Base-by-base conservation (phyloP, 2,329 filamentous ascomycete species). In the Dactylellina parvicollis region DNA sequence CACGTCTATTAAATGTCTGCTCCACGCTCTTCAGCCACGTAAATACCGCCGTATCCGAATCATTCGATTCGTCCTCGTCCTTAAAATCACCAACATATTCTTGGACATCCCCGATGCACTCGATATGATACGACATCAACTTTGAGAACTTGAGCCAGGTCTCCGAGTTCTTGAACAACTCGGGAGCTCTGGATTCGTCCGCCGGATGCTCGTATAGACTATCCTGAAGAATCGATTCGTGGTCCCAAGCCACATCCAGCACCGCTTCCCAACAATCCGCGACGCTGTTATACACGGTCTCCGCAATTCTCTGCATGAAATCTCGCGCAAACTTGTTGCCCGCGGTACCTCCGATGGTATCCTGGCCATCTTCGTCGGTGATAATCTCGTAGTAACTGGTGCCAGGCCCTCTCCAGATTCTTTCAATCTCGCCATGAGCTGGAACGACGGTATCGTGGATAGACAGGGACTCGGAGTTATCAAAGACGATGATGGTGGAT, bases 121-220 rank as follows among this genome's bases (percentile, higher is more conserved):
- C 83, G 20, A 80, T 78, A 72, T 86, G 84, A 10, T 84, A 80
- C 76, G 82, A 84, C 76, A 85, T 81, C 42, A 85, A 77, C 40
- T 85, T 84, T 74, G 85, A 83, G 8, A 84, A 81, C 66, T 84
- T 84, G n/a, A 85, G 79, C 84, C 84, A 86, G 8, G 82, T 75
- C 14, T 80, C 82, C 22, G 82, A 83, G 75, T 85, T 85, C 10
- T 79, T 80, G 83, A 84, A 86, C 5, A 86, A 78, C 69, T 85
- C 84, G 1, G 83, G 83, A 0, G 84, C 84, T 1, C 84, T 80
- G 8, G 81, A 83, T 74, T 85, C 84, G 56, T 86, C 84, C 2
- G 84, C 84, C 0, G 84, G 84, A 32, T 83, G 83, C 30, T 85
- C 85, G 66, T 85, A 86, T 56, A 86, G 83, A 70, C 82, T 83